A percentile compares a stretch with the other conserved stretches of the same genome.
These are phyloP conservation scores for Kalmusia sp. DNA, from an alignment of 2,329 filamentous ascomycete genomes.

Conservation along the genomic window DNA sequence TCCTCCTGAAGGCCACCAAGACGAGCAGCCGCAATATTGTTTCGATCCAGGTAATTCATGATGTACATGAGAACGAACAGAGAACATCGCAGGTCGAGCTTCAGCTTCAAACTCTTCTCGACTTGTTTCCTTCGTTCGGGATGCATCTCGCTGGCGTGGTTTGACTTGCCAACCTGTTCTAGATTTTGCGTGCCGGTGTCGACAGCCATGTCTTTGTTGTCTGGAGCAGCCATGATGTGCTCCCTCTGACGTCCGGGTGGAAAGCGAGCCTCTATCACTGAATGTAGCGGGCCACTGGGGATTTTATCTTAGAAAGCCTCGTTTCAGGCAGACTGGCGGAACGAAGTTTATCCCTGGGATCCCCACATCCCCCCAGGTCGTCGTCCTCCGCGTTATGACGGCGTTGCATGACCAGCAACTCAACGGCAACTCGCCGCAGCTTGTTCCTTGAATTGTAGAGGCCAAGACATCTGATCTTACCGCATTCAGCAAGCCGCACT, in stretches of 20 bases:
- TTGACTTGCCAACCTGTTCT: slow-evolving; percentile 11
- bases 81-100: slow-evolving; percentile 40
- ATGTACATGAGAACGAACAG: slow-evolving; percentile 47
- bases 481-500: slow-evolving; percentile 3
- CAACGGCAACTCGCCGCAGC: neutral
- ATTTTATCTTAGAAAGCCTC: neutral
- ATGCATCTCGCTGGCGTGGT: slow-evolving; percentile 21
- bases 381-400: neutral
- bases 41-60: slow-evolving; percentile 41
- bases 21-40: slow-evolving; percentile 45
- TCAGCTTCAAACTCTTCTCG: slow-evolving; percentile 44
- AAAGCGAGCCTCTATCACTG: no score
- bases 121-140: slow-evolving; percentile 38
- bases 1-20: slow-evolving; percentile 42
- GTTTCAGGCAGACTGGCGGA: neutral
- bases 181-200: slow-evolving; percentile 1
- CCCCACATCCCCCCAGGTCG: slow-evolving; percentile 4
- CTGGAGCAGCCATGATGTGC: neutral
- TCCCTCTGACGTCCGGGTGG: neutral
- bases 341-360: slow-evolving; percentile 6
- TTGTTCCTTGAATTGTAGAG: slow-evolving; percentile 3
- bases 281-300: neutral
- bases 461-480: slow-evolving; percentile 7
- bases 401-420: neutral
- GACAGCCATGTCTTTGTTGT: slow-evolving; percentile 5